A percentile compares a stretch with the other conserved stretches of the same genome.
phyloP scores from a whole-genome alignment of 345 rosid species.

The Abelmoschus esculentus region DNA sequence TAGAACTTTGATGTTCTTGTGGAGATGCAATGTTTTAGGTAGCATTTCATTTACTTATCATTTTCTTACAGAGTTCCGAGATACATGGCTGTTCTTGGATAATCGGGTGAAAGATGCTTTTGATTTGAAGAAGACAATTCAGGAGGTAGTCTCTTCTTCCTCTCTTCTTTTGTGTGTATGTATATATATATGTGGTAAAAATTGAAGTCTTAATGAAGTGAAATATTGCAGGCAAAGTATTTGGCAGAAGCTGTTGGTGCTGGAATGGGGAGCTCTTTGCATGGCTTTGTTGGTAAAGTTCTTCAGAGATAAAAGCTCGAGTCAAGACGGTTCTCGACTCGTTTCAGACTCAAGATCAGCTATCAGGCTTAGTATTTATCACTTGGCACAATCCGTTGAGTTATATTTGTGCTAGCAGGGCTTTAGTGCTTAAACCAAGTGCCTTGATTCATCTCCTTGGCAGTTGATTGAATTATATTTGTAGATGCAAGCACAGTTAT shows the following conservation, averaged over 20 bases:
- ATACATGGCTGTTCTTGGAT: slow-evolving; percentile 79
- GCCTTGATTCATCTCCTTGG: too few relatives aligned
- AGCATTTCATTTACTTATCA: slow-evolving; percentile 2
- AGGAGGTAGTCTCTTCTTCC: slow-evolving; percentile 53
- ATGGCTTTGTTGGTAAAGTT: slow-evolving; percentile 56
- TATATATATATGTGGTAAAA: not conserved
- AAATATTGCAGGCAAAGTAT: slow-evolving; percentile 61
- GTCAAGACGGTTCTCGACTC: not conserved
- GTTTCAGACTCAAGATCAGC: not conserved
- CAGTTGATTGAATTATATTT: not conserved
- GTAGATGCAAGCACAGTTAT: not conserved
- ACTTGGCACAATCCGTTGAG: not conserved
- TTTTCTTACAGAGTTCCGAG: slow-evolving; percentile 45
- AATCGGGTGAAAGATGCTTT: slow-evolving; percentile 82
- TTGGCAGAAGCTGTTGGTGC: slow-evolving; percentile 84
- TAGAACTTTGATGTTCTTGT: not conserved
- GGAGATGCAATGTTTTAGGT: not conserved
- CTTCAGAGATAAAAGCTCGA: slow-evolving; percentile 25
- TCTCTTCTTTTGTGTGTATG: not conserved
- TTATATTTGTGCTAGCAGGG: too few relatives aligned
- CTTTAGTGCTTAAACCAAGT: too few relatives aligned
- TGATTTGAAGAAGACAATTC: slow-evolving; percentile 74
- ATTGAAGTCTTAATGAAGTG: not conserved
- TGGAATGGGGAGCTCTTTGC: slow-evolving; percentile 80
- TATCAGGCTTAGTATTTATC: not conserved